Percentiles rank a stretch among this genome's conserved stretches.
Conservation (phyloP, 106 monocot genomes). For the Apostasia ramifera region DNA sequence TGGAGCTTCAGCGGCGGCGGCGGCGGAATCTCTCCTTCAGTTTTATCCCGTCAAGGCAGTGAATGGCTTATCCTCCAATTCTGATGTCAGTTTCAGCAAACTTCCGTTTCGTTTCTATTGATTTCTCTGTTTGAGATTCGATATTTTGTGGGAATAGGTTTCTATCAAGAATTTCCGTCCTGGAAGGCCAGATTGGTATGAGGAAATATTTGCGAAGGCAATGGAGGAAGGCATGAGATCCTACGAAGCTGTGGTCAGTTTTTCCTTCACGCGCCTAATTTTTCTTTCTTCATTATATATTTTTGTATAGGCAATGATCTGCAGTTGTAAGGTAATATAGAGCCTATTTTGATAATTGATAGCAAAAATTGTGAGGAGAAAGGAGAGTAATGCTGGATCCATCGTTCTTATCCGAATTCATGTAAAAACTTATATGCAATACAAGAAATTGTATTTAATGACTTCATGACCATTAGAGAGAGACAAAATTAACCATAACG, state of each 20-base stretch:
- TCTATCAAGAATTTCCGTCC: slow-evolving; percentile 29
- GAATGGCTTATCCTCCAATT: neutral
- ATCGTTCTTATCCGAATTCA: too few relatives aligned
- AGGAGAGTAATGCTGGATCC: too few relatives aligned
- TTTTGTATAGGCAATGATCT: neutral
- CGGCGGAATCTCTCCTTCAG: neutral
- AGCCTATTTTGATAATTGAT: too few relatives aligned
- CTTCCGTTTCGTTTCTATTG: neutral
- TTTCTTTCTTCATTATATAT: neutral
- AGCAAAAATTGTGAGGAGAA: too few relatives aligned
- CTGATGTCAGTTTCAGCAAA: neutral
- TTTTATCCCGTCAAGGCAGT: neutral
- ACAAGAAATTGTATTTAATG: too few relatives aligned
- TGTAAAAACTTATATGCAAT: too few relatives aligned
- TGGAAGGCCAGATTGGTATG: slow-evolving; percentile 64
- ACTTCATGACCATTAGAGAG: too few relatives aligned
- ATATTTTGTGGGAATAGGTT: slow-evolving; percentile 13
- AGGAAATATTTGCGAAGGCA: slow-evolving; percentile 52
- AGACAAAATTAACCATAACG: too few relatives aligned
- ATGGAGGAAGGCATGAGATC: slow-evolving; percentile 41
- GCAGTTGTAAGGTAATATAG: too few relatives aligned
- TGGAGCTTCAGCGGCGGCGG: neutral
- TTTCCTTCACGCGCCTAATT: neutral
- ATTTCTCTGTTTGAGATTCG: neutral
- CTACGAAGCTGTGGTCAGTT: slow-evolving; percentile 61